Evolutionary conservation across 305 asterid species (phyloP), one percentile per base, ranked within the genome.

Genomic region (Fraxinus floribunda): DNA sequence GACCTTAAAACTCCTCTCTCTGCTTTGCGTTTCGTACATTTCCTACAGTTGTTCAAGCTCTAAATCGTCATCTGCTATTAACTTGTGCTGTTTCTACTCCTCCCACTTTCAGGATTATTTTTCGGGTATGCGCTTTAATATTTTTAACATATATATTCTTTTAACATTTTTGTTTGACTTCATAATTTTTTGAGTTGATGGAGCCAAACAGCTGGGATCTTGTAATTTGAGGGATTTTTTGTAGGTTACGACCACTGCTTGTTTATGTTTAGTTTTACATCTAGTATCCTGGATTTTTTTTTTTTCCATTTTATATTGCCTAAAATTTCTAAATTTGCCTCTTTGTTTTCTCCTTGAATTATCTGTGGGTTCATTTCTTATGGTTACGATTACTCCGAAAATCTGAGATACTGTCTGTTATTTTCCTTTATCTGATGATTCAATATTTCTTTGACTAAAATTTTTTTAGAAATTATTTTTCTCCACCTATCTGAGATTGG

Each of bases 1-100:
- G 91, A 70, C 92, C 94, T 89, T 89, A 82, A 84, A 88, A 83
- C 81, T 66, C 41, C 71, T 64, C 87, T 85, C 88, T 84, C 86
- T 76, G 78, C 86, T 86, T 83, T 80, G 83, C 86, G 75, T 80
- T 49, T 86, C 52, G 73, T 79, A 79, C 79, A 60, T 84, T 85
- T 75, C 78, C 77, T 76, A 57, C 86, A 77, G 85, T 81, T 86
- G 68, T 80, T 68, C 83, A 52, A 20, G 8, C 78, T 32, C 64
- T 79, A 46, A 38, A 68, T 62, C 75, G 34, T 77, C 44, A 81
- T 22, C 36, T 68, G 80, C 30, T 55, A 77, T 7, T 60, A 52
- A 22, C 80, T 39, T 30, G 49, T 60, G 75, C 82, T 83, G 68
- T 39, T 81, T 55, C 71, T 24, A 36, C 70, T 10, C 5, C 57